These are phyloP conservation scores for Calonectria henricotiae DNA, from an alignment of 2,329 filamentous ascomycete species.

Conservation along the genomic window DNA sequence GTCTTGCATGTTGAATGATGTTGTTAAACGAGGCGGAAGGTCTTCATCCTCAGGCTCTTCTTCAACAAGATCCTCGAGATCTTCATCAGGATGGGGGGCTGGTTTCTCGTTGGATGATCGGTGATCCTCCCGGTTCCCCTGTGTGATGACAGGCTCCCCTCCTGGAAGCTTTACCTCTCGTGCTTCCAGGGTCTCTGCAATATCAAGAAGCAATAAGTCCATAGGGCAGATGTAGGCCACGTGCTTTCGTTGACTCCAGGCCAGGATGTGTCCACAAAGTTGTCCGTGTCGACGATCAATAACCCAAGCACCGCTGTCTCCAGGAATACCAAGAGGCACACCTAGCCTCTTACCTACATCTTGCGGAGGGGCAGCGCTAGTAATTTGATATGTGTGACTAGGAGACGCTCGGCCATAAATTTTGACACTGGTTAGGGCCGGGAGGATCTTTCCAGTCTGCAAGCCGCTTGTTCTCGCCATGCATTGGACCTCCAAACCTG, in stretches of 20 bases:
- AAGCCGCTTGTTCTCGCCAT: slow-evolving; percentile 90
- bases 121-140: slow-evolving; percentile 43
- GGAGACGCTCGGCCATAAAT: slow-evolving; percentile 88
- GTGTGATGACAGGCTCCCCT: slow-evolving; percentile 62
- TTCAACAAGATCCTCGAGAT: slow-evolving; percentile 53
- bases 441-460: slow-evolving; percentile 83
- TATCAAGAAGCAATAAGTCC: slow-evolving; percentile 90
- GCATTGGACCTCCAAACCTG: slow-evolving; percentile 87
- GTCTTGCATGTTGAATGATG: slow-evolving; percentile 35
- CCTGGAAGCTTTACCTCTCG: slow-evolving; percentile 80
- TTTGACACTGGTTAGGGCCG: slow-evolving; percentile 86
- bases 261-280: slow-evolving; percentile 91
- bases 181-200: slow-evolving; percentile 83
- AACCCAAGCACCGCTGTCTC: slow-evolving; percentile 95
- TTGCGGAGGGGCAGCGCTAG: slow-evolving; percentile 57
- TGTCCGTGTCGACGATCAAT: slow-evolving; percentile 84
- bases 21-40: slow-evolving; percentile 39
- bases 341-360: slow-evolving; percentile 44
- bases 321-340: slow-evolving; percentile 78
- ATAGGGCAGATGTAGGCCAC: slow-evolving; percentile 96
- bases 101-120: slow-evolving; percentile 36
- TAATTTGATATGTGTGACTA: slow-evolving; percentile 79
- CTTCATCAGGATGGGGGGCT: slow-evolving; percentile 41
- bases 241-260: slow-evolving; percentile 85
- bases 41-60: slow-evolving; percentile 47